These are phyloP conservation scores for Lanzia echinophila DNA, from an alignment of 2,329 filamentous ascomycete species.

Conservation along the genomic window DNA sequence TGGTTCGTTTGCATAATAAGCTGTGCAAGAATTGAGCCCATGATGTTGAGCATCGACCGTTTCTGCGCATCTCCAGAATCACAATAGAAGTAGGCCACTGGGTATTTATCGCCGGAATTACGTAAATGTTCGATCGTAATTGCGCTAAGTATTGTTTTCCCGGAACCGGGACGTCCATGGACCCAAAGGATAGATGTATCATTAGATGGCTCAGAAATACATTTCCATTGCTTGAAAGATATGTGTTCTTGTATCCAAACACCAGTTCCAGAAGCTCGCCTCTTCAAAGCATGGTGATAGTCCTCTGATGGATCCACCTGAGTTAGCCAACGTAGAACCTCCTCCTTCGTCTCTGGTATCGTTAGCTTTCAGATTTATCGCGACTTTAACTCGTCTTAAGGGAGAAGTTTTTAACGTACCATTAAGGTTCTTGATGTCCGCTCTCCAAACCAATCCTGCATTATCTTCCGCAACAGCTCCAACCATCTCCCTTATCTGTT, in stretches of 20 bases:
- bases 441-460: neutral
- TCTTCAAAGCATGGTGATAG: conserved; percentile 1
- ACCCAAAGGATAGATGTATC: neutral
- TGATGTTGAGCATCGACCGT: neutral
- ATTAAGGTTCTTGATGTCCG: neutral
- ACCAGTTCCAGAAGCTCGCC: neutral
- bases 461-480: neutral
- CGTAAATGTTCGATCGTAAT: neutral
- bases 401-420: neutral
- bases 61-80: neutral
- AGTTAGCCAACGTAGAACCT: conserved; percentile 2
- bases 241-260: neutral
- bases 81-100: conserved; percentile 4
- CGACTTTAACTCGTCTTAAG: no score
- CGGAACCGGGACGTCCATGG: conserved; percentile 1
- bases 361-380: neutral
- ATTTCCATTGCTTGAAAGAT: neutral
- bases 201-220: neutral
- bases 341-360: neutral
- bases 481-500: neutral
- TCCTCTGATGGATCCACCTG: conserved; percentile 4
- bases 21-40: conserved; percentile 5
- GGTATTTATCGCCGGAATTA: neutral
- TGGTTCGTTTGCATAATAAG: neutral
- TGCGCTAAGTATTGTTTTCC: conserved; percentile 3